Conservation (phyloP, 176 grass and related monocot genomes). For the Otatea glauca region DNA sequence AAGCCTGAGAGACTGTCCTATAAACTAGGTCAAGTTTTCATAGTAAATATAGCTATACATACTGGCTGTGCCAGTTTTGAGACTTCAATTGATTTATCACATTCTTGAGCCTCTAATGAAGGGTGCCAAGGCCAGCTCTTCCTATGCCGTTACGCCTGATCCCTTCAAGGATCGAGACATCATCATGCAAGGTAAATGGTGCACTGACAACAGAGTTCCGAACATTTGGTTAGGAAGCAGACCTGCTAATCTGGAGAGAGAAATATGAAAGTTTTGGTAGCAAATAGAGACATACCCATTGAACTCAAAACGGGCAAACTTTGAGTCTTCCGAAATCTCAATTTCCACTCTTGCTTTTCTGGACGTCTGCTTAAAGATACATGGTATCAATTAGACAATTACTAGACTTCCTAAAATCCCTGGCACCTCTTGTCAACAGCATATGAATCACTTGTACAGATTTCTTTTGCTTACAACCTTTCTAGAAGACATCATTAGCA, state of each 20-base stretch:
- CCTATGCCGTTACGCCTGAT: conserved; percentile 48
- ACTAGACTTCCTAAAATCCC: neutral
- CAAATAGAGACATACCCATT: conserved; percentile 58
- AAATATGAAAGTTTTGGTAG: conserved; percentile 19
- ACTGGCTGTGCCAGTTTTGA: conserved; percentile 38
- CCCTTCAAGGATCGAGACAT: conserved; percentile 70
- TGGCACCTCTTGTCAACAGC: neutral
- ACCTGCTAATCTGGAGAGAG: conserved; percentile 9
- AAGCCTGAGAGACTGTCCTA: conserved; percentile 26
- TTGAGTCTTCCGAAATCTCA: conserved; percentile 85
- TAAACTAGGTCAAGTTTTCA: conserved; percentile 49
- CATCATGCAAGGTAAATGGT: conserved; percentile 90
- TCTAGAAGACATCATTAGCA: neutral
- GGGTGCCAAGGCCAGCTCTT: conserved; percentile 33
- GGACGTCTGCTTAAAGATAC: conserved; percentile 64
- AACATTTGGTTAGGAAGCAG: conserved; percentile 28
- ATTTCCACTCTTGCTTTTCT: conserved; percentile 80
- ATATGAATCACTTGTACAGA: conserved; percentile 7
- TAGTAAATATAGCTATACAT: conserved; percentile 53
- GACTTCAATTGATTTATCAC: conserved; percentile 21
- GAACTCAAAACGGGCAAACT: conserved; percentile 75
- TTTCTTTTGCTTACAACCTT: conserved; percentile 12
- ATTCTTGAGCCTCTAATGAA: conserved; percentile 33
- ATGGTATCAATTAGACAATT: conserved; percentile 10
- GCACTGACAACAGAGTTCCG: conserved; percentile 51